Evolutionary conservation across 352 stramenopile genomes (phyloP).

Genomic region (Aphanomyces stellatus): DNA sequence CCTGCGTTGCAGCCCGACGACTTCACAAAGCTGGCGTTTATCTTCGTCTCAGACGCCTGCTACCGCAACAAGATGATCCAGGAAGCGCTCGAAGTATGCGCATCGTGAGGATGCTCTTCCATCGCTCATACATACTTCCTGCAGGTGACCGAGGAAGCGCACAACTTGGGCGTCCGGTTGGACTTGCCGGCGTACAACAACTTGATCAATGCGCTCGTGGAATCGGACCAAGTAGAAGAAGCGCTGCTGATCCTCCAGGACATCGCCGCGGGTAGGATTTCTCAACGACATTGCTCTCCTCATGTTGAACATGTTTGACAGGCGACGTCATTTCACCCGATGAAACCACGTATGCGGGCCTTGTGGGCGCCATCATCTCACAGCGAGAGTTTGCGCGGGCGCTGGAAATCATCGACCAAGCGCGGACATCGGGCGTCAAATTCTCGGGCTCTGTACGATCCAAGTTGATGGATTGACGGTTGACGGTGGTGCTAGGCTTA

Average conservation of each 20-base stretch:
- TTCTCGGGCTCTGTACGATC: conserved; percentile 27
- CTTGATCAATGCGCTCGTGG: conserved; percentile 36
- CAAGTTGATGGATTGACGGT: background rate
- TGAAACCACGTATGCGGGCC: conserved; percentile 30
- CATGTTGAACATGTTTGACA: background rate
- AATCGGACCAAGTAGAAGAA: conserved; percentile 37
- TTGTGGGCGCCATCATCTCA: conserved; percentile 37
- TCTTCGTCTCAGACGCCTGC: conserved; percentile 60
- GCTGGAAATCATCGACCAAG: conserved; percentile 37
- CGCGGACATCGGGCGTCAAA: conserved; percentile 31
- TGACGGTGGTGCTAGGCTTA: conserved; percentile 50
- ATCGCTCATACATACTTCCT: background rate
- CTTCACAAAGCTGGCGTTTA: conserved; percentile 52
- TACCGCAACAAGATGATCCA: conserved; percentile 42
- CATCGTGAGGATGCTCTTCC: background rate
- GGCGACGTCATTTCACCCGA: conserved; percentile 41
- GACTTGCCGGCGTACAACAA: conserved; percentile 50
- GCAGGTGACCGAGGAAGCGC: conserved; percentile 50
- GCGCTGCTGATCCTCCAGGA: conserved; percentile 44
- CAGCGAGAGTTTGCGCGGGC: conserved; percentile 34
- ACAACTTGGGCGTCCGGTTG: conserved; percentile 41
- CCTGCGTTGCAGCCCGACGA: conserved; percentile 45
- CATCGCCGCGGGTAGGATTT: conserved; percentile 24
- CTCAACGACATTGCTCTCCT: background rate
- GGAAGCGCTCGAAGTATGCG: conserved; percentile 43